Conservation (phyloP, 2,329 filamentous ascomycete species). For the Talaromyces sp. region DNA sequence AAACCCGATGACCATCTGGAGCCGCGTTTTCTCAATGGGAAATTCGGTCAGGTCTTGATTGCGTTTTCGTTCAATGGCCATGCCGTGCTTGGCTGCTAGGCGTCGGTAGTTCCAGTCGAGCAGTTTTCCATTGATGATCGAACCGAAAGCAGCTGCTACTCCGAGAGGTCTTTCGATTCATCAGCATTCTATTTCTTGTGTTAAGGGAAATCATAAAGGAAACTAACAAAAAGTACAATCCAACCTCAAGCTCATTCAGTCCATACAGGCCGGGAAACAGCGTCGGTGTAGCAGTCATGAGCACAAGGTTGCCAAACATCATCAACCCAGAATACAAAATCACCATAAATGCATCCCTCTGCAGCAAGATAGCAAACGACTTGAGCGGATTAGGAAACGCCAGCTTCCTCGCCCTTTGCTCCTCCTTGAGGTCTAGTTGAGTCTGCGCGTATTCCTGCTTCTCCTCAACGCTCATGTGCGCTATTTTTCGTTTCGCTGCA, state of each 20-base stretch:
- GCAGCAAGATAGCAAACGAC: slow-evolving; percentile 25
- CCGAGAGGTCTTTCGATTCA: slow-evolving; percentile 21
- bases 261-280: slow-evolving; percentile 41
- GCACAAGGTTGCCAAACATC: slow-evolving; percentile 42
- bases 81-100: slow-evolving; percentile 55
- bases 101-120: slow-evolving; percentile 71
- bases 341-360: slow-evolving; percentile 27
- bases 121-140: slow-evolving; percentile 45
- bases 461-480: slow-evolving; percentile 2
- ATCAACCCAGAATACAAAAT: slow-evolving; percentile 29
- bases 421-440: neutral
- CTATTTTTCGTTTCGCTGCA: neutral
- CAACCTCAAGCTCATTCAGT: slow-evolving; percentile 42
- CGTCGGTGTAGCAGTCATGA: slow-evolving; percentile 39
- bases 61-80: slow-evolving; percentile 57
- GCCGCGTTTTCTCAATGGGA: slow-evolving; percentile 42
- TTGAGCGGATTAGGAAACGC: slow-evolving; percentile 29
- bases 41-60: slow-evolving; percentile 48
- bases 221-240: slow-evolving; percentile 23
- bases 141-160: slow-evolving; percentile 12
- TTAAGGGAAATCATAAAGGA: neutral
- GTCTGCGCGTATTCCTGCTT: slow-evolving; percentile 2
- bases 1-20: slow-evolving; percentile 28
- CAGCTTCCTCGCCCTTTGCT: slow-evolving; percentile 12
- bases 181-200: neutral